Conservation (phyloP, 441 rosid genomes). For the Kokia cookei region DNA sequence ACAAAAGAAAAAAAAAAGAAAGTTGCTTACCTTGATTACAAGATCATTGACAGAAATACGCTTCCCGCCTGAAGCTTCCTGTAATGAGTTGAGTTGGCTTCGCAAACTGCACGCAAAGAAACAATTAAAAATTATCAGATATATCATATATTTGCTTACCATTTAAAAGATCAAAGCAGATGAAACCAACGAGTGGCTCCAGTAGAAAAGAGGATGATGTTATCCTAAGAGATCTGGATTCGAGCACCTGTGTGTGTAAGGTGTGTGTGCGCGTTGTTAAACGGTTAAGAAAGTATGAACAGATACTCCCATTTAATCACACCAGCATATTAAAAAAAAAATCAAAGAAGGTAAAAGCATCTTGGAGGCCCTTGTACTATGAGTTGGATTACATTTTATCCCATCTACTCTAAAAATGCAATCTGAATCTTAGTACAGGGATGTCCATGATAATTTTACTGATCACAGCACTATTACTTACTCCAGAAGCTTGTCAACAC, state of each 20-base stretch:
- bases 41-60: conserved; percentile 85
- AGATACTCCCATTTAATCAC: no score
- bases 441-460: no score
- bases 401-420: no score
- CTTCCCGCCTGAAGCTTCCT: conserved; percentile 89
- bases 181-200: no score
- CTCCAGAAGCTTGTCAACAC: conserved; percentile 91
- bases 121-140: conserved; percentile 13
- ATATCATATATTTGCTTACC: background rate
- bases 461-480: conserved; percentile 29
- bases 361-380: no score
- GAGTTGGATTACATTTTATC: no score
- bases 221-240: no score
- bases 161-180: background rate
- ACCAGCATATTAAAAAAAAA: background rate
- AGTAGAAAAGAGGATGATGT: no score
- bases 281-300: no score
- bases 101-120: conserved; percentile 51
- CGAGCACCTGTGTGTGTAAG: no score
- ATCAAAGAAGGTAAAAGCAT: background rate
- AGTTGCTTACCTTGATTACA: conserved; percentile 68
- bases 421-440: no score
- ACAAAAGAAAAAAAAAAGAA: background rate
- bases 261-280: no score
- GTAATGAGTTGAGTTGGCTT: conserved; percentile 68